Base-by-base conservation (phyloP, 1,284 basidiomycete species). In the Jaminaea rosea region DNA sequence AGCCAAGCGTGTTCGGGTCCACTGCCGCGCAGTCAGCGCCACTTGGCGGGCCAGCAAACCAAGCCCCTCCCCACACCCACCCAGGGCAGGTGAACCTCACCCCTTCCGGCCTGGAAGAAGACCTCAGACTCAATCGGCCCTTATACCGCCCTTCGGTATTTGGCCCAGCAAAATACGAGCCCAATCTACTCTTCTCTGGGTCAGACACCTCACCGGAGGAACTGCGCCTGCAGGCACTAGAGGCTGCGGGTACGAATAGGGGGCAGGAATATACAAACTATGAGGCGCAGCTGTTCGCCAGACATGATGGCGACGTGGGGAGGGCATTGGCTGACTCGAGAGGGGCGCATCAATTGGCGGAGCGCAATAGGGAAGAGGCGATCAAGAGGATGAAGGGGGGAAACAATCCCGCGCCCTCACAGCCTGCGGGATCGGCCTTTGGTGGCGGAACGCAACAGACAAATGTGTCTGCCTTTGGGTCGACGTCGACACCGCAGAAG, bases 171-270 rank as follows among this genome's bases (percentile, higher is more conserved):
- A 92, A 90, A 69, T 69, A 80, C 53, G 86, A 90, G 63, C 83
- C 83, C 0, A 82, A 79, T 44, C 65, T 92, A 3, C 75, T 93
- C 19, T n/a, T n/a, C n/a, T 57, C 75, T 6, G 83, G 81, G 1
- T 75, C 84, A 26, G 90, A 93, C 63, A 78, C 85, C 59, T 85
- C 83, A 0, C 81, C 80, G 0, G 90, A 93, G 65, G 90, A 94
- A 74, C 75, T 93, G 46, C 15, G 50, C 11, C 77, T 84, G 46
- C 84, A 81, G 65, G 86, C 85, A 9, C 78, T 80, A 5, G 74
- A 78, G 11, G 85, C 87, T 52, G 77, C 78, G 10, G 83, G 82
- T 10, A 83, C 11, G 19, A 15, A 15, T 4, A 21, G 80, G 52
- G 68, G 78, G 0, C 77, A 80, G 31, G 82, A 83, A 77, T 91